Base-by-base conservation (phyloP, 306 rosid genomes). In the Corylus americana region DNA sequence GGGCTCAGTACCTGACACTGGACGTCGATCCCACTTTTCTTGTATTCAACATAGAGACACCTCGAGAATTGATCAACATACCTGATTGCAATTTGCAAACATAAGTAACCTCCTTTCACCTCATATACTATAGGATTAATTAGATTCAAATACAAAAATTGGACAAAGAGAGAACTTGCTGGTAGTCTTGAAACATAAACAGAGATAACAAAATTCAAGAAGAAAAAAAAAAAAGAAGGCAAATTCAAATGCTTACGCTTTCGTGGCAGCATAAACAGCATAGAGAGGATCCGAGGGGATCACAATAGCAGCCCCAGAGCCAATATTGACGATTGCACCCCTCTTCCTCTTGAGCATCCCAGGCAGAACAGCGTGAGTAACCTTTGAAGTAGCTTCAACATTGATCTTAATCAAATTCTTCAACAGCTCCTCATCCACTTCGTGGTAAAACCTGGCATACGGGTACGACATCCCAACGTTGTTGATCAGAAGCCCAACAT, bases 271-370 rank as follows among this genome's bases (percentile, higher is more conserved):
- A 68, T 96, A 96, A 78, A 96, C 93, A 82, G 98, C 92, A 76
- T 96, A 93, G 13, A 96, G 91, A 7, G 99, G 99, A 90, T 96
- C 99, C 0, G 97, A 96, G 71, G 99, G 98, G 68, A 93, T 89
- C 1, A 96, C 92, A 89, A 87, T 85, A 0, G 98, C 97, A 47
- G 96, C 97, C 8, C 98, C 98, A 37, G 99, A 96, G 2, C 99
- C 99, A 83, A 93, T 91, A 54, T 96, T 96, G 17, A 96, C 96
- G 71, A 96, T 90, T 0, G 99, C 99, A 1, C 99, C 99, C 61
- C 80, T 88, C 85, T 96, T 93, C 78, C 97, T 91, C 96, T 85
- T 27, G 8, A 96, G 54, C 99, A 93, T 96, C 37, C 96, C 99
- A 1, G 92, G 89, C 13, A 96, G 81, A 76, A 96, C 97, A 81